Conservation (phyloP, 2,329 filamentous ascomycete species). For the Ascosphaera apis region DNA sequence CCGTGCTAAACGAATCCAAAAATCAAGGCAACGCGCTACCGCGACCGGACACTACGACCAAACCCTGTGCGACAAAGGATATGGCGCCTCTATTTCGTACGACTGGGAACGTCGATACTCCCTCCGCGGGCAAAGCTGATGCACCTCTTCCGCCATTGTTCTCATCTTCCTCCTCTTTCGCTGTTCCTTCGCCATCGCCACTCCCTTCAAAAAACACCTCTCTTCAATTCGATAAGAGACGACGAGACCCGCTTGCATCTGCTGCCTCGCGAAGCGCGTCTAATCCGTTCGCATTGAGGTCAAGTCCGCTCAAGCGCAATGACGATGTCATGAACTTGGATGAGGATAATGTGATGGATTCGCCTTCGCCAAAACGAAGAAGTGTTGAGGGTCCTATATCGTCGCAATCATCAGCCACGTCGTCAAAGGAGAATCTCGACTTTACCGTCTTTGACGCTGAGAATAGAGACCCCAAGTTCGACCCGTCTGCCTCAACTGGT, state of each 20-base stretch:
- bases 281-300: slow-evolving; percentile 31
- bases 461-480: slow-evolving; percentile 8
- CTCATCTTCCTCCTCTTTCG: not conserved
- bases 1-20: not conserved
- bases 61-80: not conserved
- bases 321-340: slow-evolving; percentile 79
- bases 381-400: slow-evolving; percentile 45
- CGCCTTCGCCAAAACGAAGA: slow-evolving; percentile 73
- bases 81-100: not conserved
- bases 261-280: not conserved
- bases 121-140: not conserved
- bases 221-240: slow-evolving; percentile 24
- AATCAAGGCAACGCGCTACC: not conserved
- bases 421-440: slow-evolving; percentile 15
- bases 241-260: slow-evolving; percentile 20
- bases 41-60: not conserved
- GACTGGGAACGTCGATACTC: not conserved
- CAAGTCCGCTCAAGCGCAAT: slow-evolving; percentile 76
- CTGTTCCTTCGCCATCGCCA: slow-evolving; percentile 1
- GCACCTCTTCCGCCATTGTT: not conserved
- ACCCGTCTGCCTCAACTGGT: slow-evolving; percentile 10
- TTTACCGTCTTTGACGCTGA: slow-evolving; percentile 54
- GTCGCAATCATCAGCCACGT: not conserved
- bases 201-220: slow-evolving; percentile 7
- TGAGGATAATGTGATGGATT: slow-evolving; percentile 25